phyloP scores from a whole-genome alignment of 2,329 filamentous ascomycete species.

The Xylariaceae sp. region DNA sequence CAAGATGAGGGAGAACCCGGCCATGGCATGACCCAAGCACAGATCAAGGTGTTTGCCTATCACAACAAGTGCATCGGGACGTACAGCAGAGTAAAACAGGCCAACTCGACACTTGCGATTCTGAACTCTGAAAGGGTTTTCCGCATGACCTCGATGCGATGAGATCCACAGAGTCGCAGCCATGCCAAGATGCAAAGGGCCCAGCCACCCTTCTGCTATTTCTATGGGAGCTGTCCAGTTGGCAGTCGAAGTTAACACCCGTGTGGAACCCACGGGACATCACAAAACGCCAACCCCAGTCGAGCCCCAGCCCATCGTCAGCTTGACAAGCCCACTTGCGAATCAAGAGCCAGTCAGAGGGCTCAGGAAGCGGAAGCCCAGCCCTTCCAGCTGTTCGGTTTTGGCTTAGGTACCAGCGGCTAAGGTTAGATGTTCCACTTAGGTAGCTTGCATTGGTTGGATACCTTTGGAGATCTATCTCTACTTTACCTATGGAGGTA shows the following conservation, averaged over 20 bases:
- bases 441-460: no score
- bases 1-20: background rate
- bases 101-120: no score
- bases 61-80: no score
- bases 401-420: background rate
- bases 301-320: no score
- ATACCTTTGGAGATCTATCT: no score
- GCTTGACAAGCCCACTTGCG: background rate
- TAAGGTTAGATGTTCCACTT: background rate
- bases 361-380: background rate
- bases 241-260: background rate
- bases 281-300: background rate
- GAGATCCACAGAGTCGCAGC: background rate
- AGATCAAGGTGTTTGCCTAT: no score
- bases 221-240: background rate
- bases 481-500: no score
- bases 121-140: no score
- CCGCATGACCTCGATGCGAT: background rate
- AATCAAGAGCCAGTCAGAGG: background rate
- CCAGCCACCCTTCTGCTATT: background rate
- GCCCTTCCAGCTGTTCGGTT: background rate
- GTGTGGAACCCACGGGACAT: background rate
- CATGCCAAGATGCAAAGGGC: background rate
- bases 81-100: no score
- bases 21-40: no score